Evolutionary conservation across 2,329 filamentous ascomycete species (phyloP), one percentile per base, ranked within the genome.

Genomic region (Botryotinia narcissicola): DNA sequence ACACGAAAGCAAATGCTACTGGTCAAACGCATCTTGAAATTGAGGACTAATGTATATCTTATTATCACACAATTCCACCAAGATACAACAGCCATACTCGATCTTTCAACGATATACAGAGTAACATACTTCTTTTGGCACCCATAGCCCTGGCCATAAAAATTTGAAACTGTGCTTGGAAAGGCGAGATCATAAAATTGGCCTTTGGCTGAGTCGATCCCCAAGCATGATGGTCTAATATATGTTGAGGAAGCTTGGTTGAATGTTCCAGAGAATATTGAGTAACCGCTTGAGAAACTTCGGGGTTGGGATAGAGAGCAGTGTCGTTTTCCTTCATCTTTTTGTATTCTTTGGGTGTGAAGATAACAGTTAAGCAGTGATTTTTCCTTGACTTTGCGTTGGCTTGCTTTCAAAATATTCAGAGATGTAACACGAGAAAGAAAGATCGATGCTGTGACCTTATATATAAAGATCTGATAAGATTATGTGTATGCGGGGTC

Each of bases 241-340:
- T 83, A 74, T 83, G 78, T 73, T 81, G 79, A 6, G 85, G 85
- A 57, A 87, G 78, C 20, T 80, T 75, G 32, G 82, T 82, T 25
- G 85, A 86, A 78, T 85, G 83, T 44, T 78, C 74, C 51, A 82
- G 80, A 29, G 85, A 81, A 77, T 87, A 87, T 20, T 82, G 79
- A 22, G 82, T 81, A 74, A 86, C 85, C 29, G 80, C 82, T 68
- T 79, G 76, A 70, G 82, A 82, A 69, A 86, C 81, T 71, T 82
- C 77, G 40, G 82, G 80, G 70, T 83, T 85, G 46, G 83, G 80
- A 77, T 85, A 86, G 51, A 86, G 81, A 40, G 80, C 76, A 37
- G 82, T 78, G 4, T 74, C 76, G 42, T 77, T 77, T 60, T 76
- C 75, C 70, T 80, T 79, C 79, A 80, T 80, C 42, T 72, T 77